phyloP scores from a whole-genome alignment of 208 protist genomes.

The Trypanosomatidae sp. region DNA sequence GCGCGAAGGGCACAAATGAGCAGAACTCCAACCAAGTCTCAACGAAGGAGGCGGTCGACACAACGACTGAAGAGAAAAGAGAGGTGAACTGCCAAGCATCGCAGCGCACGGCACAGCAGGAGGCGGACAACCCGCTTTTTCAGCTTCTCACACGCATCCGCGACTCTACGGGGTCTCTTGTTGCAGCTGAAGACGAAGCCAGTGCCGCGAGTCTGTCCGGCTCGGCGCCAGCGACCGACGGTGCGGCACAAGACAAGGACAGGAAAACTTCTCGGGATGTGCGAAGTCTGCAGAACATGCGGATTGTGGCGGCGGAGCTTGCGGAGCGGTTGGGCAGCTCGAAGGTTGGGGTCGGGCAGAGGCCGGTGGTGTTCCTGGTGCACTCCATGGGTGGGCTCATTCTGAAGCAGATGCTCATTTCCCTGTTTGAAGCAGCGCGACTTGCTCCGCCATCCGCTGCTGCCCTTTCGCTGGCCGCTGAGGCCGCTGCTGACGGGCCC shows the following conservation, averaged over 20 bases:
- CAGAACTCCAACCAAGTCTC: no score
- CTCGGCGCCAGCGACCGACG: neutral
- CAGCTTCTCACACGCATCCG: no score
- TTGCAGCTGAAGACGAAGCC: no score
- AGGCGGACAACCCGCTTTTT: no score
- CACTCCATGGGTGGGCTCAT: constrained; percentile 75
- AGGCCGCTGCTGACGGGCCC: neutral
- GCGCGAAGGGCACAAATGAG: no score
- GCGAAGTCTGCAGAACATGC: constrained; percentile 32
- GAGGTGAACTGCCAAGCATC: no score
- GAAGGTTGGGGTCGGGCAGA: constrained; percentile 38
- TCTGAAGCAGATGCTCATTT: constrained; percentile 62
- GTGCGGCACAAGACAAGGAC: neutral
- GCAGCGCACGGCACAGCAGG: no score
- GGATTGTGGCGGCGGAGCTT: constrained; percentile 45
- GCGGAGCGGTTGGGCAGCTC: constrained; percentile 39
- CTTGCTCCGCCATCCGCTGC: constrained; percentile 9
- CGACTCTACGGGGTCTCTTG: no score
- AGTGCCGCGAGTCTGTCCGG: no score
- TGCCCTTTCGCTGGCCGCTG: neutral
- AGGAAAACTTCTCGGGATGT: constrained; percentile 5
- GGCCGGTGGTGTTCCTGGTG: constrained; percentile 63
- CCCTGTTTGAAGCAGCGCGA: constrained; percentile 24
- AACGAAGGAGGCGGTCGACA: no score
- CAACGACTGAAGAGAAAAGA: no score